Conservation (phyloP, 1,139 yeast species). For the Debaryomyces sp. region DNA sequence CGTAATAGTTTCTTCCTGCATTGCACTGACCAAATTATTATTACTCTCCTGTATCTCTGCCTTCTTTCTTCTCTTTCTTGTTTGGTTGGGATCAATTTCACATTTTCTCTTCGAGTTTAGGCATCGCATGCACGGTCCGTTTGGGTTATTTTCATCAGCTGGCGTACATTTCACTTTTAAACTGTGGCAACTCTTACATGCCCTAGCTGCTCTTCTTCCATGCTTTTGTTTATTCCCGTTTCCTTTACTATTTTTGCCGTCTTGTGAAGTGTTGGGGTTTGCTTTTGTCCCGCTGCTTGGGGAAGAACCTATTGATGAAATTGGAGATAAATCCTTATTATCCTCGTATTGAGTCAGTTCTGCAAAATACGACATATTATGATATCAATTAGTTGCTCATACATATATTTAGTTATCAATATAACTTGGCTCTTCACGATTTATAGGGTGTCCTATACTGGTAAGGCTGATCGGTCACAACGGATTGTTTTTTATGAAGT, state of each 20-base stretch:
- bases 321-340: conserved; percentile 1
- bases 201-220: conserved; percentile 33
- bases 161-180: conserved; percentile 85
- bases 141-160: conserved; percentile 56
- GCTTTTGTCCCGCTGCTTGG: neutral
- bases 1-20: conserved; percentile 13
- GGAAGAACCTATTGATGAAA: conserved; percentile 5
- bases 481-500: neutral
- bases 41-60: conserved; percentile 26
- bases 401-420: neutral
- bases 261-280: neutral
- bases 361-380: neutral
- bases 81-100: conserved; percentile 65
- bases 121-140: conserved; percentile 77
- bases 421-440: neutral
- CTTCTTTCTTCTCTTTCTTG: conserved; percentile 54
- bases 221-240: conserved; percentile 23
- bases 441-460: neutral
- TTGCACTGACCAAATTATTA: neutral
- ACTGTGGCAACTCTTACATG: conserved; percentile 81
- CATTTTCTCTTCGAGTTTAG: conserved; percentile 63
- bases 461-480: neutral
- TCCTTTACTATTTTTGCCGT: neutral
- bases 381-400: neutral
- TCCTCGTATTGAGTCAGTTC: neutral